Base-by-base conservation (phyloP, 495 filamentous ascomycete genomes). In the Sabuloglossum arenarium region DNA sequence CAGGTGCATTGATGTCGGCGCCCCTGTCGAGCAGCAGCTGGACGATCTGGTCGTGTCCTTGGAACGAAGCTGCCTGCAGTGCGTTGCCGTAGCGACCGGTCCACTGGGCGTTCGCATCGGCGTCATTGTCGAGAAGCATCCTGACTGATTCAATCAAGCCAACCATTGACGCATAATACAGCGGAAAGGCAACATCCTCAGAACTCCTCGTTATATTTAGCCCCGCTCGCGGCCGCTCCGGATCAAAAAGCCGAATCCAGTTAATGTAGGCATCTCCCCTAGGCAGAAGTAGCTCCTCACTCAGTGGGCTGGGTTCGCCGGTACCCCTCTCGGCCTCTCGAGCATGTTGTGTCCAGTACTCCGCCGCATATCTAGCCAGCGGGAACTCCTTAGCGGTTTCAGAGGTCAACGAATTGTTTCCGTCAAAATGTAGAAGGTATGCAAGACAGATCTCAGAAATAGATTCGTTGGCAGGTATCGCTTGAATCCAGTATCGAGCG, bases 381-480 rank as follows among this genome's bases (percentile, higher is more conserved):
- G 64, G 65, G 57, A 61, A 65, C 9, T 65, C n/a, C 43, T 23
- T 21, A 19, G 45, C 6, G 6, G 59, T 58, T 6, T 63, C 30
- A 39, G 8, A 28, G 0, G 53, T 19, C 52, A 54, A 42, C 30
- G 10, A 42, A 14, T 27, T 39, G 25, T 24, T 12, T 23, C 34
- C 28, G 42, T 56, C 55, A 29, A 66, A 59, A 5, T 64, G 62
- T 3, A 63, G 55, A 23, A 68, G 62, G 56, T 67, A 66, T 30
- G 58, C 60, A 19, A 67, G 60, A 55, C 61, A 65, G 14, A 58
- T 62, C 54, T 19, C 61, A 23, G 61, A 56, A 25, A 67, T 63
- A 8, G 21, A 60, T 25, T 58, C 59, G 16, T 64, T 61, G 28
- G 61, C 59, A 34, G 59, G 50, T 30, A 23, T 56, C 1, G 61